A percentile compares a stretch with the other conserved stretches of the same genome.
phyloP scores from a whole-genome alignment of 2,329 filamentous ascomycete species.

The Epichloe typhina region DNA sequence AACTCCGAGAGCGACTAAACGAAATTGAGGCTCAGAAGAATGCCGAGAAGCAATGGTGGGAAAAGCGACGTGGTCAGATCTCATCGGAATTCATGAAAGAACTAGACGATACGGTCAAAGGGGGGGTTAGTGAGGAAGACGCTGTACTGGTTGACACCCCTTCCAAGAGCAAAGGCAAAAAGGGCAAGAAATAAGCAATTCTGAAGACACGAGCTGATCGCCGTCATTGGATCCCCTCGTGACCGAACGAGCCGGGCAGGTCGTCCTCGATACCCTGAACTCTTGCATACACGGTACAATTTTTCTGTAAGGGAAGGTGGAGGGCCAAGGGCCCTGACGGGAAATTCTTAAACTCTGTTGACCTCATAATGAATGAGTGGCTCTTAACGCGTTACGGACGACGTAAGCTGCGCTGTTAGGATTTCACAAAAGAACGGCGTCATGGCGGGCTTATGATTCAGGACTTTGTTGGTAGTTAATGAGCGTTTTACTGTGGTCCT shows the following conservation, averaged over 20 bases:
- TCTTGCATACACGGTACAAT: background rate
- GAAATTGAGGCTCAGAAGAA: slow-evolving; percentile 60
- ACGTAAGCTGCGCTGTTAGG: background rate
- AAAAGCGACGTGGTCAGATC: slow-evolving; percentile 62
- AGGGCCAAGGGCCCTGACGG: background rate
- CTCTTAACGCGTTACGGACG: background rate
- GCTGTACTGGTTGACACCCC: slow-evolving; percentile 61
- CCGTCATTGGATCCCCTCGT: background rate
- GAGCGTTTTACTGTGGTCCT: background rate
- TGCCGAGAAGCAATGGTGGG: slow-evolving; percentile 85
- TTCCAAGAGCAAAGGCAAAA: slow-evolving; percentile 49
- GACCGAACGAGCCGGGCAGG: background rate
- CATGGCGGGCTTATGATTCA: background rate
- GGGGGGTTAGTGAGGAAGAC: slow-evolving; percentile 24
- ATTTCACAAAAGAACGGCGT: background rate
- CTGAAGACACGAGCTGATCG: background rate
- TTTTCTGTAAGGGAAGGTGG: background rate
- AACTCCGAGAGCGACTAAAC: slow-evolving; percentile 60
- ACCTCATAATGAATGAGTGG: background rate
- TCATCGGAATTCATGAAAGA: slow-evolving; percentile 74
- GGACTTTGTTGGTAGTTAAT: background rate
- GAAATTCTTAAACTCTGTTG: background rate
- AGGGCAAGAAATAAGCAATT: slow-evolving; percentile 34
- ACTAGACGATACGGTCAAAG: slow-evolving; percentile 46
- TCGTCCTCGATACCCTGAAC: background rate